Conservation (phyloP, 805 yeast species). For the Saccharomycopsis oosterbeekiorum region DNA sequence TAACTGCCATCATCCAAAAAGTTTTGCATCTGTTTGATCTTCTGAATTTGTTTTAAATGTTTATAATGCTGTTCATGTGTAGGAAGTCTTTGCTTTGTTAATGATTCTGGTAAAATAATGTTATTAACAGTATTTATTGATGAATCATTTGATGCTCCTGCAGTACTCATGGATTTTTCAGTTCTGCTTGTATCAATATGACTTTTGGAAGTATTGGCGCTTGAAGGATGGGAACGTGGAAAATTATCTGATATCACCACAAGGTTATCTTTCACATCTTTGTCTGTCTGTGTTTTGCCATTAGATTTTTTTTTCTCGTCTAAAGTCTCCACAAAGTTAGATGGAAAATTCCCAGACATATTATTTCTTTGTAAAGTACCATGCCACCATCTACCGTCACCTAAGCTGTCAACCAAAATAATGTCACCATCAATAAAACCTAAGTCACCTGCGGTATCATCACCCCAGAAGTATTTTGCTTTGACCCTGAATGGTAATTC, state of each 20-base stretch:
- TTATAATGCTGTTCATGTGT: conserved; percentile 12
- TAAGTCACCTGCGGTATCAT: conserved; percentile 77
- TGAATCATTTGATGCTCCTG: background rate
- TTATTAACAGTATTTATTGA: background rate
- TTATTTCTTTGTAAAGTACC: conserved; percentile 75
- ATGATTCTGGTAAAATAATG: background rate
- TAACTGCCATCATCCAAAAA: background rate
- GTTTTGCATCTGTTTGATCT: conserved; percentile 13
- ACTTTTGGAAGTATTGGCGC: background rate
- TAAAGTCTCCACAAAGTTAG: conserved; percentile 65
- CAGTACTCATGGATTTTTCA: background rate
- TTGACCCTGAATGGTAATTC: conserved; percentile 61
- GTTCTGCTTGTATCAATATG: background rate
- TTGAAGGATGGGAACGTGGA: background rate
- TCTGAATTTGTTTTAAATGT: conserved; percentile 15
- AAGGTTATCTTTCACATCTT: background rate
- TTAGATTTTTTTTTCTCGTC: conserved; percentile 26
- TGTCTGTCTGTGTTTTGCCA: conserved; percentile 6
- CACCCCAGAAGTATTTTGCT: conserved; percentile 91
- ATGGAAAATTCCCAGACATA: conserved; percentile 78
- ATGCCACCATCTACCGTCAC: conserved; percentile 90
- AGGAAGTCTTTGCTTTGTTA: background rate
- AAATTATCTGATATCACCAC: too few species aligned
- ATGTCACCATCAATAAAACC: conserved; percentile 93
- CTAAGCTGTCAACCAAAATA: conserved; percentile 68